Percentiles rank a stretch among this genome's conserved stretches.
Evolutionary conservation across 2,329 filamentous ascomycete species (phyloP).

Genomic region (Ilyonectria destructans): DNA sequence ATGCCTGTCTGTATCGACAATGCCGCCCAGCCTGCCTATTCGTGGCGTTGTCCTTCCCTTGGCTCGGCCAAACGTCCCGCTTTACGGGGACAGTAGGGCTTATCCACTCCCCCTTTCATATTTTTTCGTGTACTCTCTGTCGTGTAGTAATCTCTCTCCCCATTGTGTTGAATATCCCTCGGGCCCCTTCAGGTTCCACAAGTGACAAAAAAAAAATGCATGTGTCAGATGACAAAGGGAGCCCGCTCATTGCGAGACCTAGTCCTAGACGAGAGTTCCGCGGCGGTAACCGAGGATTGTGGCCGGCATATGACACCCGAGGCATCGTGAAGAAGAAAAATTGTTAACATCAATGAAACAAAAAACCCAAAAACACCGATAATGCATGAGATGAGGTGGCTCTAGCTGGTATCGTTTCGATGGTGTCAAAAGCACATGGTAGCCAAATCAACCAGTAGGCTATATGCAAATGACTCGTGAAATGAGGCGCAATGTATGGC

Average conservation of each 20-base stretch:
- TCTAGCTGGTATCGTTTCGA: constrained; percentile 51
- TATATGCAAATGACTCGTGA: constrained; percentile 50
- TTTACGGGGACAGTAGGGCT: neutral
- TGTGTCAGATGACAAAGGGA: constrained; percentile 17
- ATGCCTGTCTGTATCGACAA: constrained; percentile 18
- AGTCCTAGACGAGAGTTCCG: constrained; percentile 23
- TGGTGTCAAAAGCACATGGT: constrained; percentile 45
- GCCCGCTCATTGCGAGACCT: constrained; percentile 12
- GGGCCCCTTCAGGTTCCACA: constrained; percentile 3
- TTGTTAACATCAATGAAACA: constrained; percentile 19
- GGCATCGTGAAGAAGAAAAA: constrained; percentile 25
- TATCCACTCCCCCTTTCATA: neutral
- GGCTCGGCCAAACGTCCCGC: constrained; percentile 7
- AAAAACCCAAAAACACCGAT: constrained; percentile 48
- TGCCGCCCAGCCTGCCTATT: constrained; percentile 7
- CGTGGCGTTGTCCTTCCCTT: constrained; percentile 10
- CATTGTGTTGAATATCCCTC: constrained; percentile 3
- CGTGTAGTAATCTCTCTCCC: constrained; percentile 6
- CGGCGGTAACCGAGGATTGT: constrained; percentile 29
- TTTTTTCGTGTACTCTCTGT: constrained; percentile 7
- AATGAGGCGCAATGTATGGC: constrained; percentile 40
- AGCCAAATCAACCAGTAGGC: constrained; percentile 48
- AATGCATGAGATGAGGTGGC: constrained; percentile 49
- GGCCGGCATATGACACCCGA: constrained; percentile 33
- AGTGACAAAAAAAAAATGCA: constrained; percentile 3